Conservation (phyloP, 305 asterid genomes). For the Solanum aculeatissimum region DNA sequence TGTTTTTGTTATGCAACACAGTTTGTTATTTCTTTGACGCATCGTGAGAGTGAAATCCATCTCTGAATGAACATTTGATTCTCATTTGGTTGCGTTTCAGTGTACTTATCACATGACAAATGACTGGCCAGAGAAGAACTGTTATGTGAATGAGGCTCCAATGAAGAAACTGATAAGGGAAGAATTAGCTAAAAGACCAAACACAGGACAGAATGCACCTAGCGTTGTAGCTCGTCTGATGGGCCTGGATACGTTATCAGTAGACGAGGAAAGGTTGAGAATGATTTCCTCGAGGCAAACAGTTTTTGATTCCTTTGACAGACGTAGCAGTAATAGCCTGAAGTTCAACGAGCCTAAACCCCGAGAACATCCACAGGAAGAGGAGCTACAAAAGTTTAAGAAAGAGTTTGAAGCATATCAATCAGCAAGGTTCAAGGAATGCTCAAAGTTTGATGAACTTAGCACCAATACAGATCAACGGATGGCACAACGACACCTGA, state of each 20-base stretch:
- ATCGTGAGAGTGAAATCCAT: not conserved
- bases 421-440: conserved; percentile 52
- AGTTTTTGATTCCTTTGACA: conserved; percentile 27
- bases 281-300: conserved; percentile 22
- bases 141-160: conserved; percentile 45
- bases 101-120: conserved; percentile 34
- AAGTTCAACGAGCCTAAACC: conserved; percentile 37
- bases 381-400: conserved; percentile 82
- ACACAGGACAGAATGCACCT: conserved; percentile 42
- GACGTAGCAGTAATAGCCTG: conserved; percentile 3
- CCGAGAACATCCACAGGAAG: conserved; percentile 98
- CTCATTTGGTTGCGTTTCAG: conserved; percentile 20
- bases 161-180: conserved; percentile 63
- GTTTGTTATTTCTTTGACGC: not conserved
- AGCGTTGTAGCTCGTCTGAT: conserved; percentile 91
- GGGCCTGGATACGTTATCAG: conserved; percentile 77
- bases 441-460: conserved; percentile 35
- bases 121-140: conserved; percentile 26
- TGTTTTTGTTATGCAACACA: not conserved
- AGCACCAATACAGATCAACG: conserved; percentile 31
- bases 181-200: conserved; percentile 45
- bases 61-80: not conserved
- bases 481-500: conserved; percentile 63
- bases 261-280: conserved; percentile 24
- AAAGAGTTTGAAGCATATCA: conserved; percentile 93